Percentiles rank a stretch among this genome's conserved stretches.
Evolutionary conservation across 345 rosid genomes (phyloP).

Genomic region (Rhizophora apiculata): DNA sequence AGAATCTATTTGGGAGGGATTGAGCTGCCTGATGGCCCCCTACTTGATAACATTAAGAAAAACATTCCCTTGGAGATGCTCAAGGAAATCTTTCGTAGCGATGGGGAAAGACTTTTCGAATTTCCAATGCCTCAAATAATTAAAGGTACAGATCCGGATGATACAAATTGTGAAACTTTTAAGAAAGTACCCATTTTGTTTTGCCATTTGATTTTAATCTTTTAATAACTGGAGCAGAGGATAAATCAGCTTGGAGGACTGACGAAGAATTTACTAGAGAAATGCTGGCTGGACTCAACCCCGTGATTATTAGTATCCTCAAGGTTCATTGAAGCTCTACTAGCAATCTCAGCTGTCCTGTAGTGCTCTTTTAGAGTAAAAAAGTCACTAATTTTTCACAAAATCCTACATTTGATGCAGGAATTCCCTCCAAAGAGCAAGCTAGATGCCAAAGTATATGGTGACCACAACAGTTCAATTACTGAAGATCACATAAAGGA

Average conservation of each 20-base stretch:
- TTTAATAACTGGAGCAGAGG: conserved; percentile 17
- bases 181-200: background rate
- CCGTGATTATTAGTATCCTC: conserved; percentile 31
- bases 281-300: conserved; percentile 41
- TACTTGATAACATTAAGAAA: conserved; percentile 19
- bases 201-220: background rate
- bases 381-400: no score
- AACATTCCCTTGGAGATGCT: conserved; percentile 36
- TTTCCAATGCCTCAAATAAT: conserved; percentile 42
- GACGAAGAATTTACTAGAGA: conserved; percentile 46
- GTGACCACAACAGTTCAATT: conserved; percentile 35
- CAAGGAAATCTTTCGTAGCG: conserved; percentile 32
- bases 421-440: conserved; percentile 42
- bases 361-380: background rate
- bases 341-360: background rate
- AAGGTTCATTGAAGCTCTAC: conserved; percentile 14
- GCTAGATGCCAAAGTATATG: conserved; percentile 22
- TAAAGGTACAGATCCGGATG: conserved; percentile 23
- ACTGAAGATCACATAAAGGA: conserved; percentile 28
- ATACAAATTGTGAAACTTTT: no score
- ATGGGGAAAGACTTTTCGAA: conserved; percentile 33
- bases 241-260: conserved; percentile 42
- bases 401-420: conserved; percentile 10
- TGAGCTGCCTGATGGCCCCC: conserved; percentile 26
- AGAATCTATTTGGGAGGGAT: conserved; percentile 38